Evolutionary conservation across 306 rosid species (phyloP).

Genomic region (Gastrolobium bilobum): DNA sequence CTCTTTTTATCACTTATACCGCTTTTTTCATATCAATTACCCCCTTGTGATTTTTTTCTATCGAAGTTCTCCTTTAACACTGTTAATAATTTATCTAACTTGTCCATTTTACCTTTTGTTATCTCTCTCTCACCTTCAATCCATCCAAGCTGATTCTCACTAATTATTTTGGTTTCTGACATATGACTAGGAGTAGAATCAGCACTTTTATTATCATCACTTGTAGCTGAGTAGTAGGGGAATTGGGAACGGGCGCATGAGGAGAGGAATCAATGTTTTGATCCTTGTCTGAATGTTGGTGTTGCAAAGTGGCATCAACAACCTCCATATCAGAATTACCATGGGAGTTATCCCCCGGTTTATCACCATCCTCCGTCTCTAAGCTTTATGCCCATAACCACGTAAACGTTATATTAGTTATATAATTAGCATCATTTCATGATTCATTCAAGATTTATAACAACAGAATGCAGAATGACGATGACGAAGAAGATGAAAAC

Average conservation of each 20-base stretch:
- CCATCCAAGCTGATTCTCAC: constrained; percentile 37
- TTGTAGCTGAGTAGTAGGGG: constrained; percentile 28
- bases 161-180: constrained; percentile 42
- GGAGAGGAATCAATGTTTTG: constrained; percentile 41
- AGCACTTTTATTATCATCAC: constrained; percentile 31
- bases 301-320: constrained; percentile 41
- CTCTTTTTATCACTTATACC: no score
- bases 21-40: no score
- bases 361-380: constrained; percentile 58
- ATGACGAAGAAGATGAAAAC: constrained; percentile 9
- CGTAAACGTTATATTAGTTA: background rate
- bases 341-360: constrained; percentile 34
- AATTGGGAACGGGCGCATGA: background rate
- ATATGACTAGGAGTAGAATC: constrained; percentile 38
- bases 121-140: no score
- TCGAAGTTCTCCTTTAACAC: no score
- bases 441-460: background rate
- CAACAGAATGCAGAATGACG: constrained; percentile 3
- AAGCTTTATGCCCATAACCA: background rate
- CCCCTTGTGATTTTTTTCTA: no score
- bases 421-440: background rate
- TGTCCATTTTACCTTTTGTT: no score
- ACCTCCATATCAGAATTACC: constrained; percentile 49
- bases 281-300: constrained; percentile 33
- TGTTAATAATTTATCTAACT: no score